Conservation (phyloP, 768 basidiomycete species). For the Boletus edulis region DNA sequence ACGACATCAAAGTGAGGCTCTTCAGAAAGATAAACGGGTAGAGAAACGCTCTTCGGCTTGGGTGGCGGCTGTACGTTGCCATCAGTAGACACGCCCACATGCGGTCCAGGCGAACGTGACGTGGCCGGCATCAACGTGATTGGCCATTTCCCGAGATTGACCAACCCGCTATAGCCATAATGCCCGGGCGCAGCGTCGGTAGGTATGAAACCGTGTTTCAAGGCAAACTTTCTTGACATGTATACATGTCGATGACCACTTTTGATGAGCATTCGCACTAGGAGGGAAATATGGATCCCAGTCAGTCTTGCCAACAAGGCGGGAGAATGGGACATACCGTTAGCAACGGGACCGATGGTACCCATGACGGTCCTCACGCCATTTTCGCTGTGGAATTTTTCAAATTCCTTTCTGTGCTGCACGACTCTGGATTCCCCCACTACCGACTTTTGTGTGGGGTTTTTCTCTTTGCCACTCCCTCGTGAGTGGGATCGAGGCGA, state of each 20-base stretch:
- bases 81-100: background rate
- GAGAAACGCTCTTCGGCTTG: constrained; percentile 41
- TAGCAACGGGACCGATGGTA: constrained; percentile 84
- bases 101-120: background rate
- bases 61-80: background rate
- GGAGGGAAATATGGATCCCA: background rate
- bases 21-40: constrained; percentile 85
- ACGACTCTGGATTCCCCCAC: constrained; percentile 47
- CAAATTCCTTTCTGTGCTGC: constrained; percentile 71
- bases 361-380: constrained; percentile 93
- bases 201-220: constrained; percentile 84
- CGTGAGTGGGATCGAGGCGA: constrained; percentile 33
- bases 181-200: constrained; percentile 83
- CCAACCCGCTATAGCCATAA: constrained; percentile 90
- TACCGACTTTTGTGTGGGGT: constrained; percentile 30
- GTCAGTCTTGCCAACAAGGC: background rate
- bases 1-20: constrained; percentile 96
- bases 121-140: constrained; percentile 56
- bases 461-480: constrained; percentile 42
- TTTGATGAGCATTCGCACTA: constrained; percentile 92
- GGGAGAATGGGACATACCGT: constrained; percentile 49
- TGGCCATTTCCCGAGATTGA: constrained; percentile 85
- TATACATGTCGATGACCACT: constrained; percentile 92
- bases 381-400: constrained; percentile 85
- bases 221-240: constrained; percentile 91